Percentiles rank a stretch among this genome's conserved stretches.
These are phyloP conservation scores for Allium sativum DNA, from an alignment of 106 monocot species.

Conservation along the genomic window DNA sequence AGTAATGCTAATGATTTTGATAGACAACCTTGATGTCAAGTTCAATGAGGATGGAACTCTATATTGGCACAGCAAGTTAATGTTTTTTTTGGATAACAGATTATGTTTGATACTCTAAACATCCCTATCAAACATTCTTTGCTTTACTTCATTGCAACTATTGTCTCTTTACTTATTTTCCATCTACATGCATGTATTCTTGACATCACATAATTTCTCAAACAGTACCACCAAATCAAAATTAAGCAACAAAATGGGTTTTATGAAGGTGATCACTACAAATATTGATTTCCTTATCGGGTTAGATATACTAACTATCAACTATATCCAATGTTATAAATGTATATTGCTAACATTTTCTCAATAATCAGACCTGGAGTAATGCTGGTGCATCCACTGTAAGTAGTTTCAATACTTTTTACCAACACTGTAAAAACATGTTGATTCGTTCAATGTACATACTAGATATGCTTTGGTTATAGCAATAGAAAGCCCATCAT, in stretches of 20 bases:
- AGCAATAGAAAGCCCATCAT: constrained; percentile 82
- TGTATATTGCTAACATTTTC: neutral
- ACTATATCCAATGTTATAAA: neutral
- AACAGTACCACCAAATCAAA: neutral
- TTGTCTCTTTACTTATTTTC: no score
- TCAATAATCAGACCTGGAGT: constrained; percentile 48
- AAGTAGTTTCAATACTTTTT: constrained; percentile 21
- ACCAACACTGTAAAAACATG: neutral
- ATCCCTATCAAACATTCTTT: no score
- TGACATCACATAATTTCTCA: neutral
- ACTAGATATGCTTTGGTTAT: constrained; percentile 79
- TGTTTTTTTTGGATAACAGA: no score
- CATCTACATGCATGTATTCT: no score
- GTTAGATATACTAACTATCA: constrained; percentile 20
- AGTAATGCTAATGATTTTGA: no score
- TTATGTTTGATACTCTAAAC: no score
- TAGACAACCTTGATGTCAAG: no score
- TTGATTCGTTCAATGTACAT: neutral
- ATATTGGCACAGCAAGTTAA: no score
- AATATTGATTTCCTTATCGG: constrained; percentile 59
- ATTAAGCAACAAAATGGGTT: constrained; percentile 34
- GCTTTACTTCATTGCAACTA: no score
- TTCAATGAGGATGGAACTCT: no score
- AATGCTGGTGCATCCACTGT: constrained; percentile 86
- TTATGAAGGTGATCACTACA: constrained; percentile 35